These are phyloP conservation scores for Vigna angularis DNA, from an alignment of 306 rosid genomes.

Conservation along the genomic window DNA sequence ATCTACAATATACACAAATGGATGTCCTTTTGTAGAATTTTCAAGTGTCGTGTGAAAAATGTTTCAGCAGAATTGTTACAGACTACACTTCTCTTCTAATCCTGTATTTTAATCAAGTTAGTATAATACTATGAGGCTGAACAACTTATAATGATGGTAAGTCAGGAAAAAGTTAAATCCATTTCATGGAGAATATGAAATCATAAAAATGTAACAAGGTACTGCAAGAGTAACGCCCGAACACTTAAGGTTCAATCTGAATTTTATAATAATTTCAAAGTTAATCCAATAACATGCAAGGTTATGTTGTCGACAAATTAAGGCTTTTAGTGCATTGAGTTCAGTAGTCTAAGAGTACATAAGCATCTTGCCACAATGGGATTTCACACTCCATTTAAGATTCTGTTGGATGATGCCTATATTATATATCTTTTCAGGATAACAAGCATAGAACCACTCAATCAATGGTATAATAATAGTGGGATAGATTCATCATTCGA, in stretches of 20 bases:
- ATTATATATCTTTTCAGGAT: not conserved
- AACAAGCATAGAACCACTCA: not conserved
- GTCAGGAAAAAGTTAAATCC: constrained; percentile 1
- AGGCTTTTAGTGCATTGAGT: not conserved
- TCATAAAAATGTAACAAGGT: not conserved
- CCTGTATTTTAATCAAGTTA: not conserved
- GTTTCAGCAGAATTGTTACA: not conserved
- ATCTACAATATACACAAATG: not conserved
- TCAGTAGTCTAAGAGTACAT: not conserved
- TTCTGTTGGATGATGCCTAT: not conserved
- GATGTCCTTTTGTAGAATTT: not conserved
- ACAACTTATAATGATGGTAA: not conserved
- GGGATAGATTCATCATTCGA: not conserved
- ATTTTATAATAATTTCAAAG: not conserved
- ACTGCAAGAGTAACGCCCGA: not conserved
- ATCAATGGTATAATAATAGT: not conserved
- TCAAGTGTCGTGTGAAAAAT: not conserved
- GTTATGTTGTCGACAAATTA: not conserved
- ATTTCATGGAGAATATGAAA: not conserved
- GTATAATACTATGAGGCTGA: not conserved
- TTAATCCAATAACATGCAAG: not conserved
- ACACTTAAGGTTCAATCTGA: not conserved
- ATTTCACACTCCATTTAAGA: not conserved
- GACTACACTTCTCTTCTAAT: not conserved
- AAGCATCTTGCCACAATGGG: not conserved